phyloP scores from a whole-genome alignment of 768 basidiomycete species.

The Galerina marginata region DNA sequence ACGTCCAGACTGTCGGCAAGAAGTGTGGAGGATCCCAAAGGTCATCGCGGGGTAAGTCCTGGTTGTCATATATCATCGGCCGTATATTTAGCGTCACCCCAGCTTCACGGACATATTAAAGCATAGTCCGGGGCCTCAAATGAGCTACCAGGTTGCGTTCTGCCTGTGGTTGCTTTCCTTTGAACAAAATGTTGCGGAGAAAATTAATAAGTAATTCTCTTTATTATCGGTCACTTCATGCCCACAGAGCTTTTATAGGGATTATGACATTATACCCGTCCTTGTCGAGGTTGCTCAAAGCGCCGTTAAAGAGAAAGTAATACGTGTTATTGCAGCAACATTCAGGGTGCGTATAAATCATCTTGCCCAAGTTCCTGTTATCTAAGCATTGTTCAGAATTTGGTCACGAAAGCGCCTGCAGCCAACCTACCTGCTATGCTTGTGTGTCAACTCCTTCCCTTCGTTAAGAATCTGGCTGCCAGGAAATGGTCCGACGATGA shows the following conservation, averaged over 20 bases:
- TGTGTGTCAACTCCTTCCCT: constrained; percentile 84
- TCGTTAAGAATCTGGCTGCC: constrained; percentile 79
- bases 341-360: constrained; percentile 64
- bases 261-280: constrained; percentile 87
- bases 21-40: constrained; percentile 77
- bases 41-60: constrained; percentile 68
- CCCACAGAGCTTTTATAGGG: constrained; percentile 50
- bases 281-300: constrained; percentile 84
- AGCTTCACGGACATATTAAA: constrained; percentile 87
- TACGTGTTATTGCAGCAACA: constrained; percentile 90
- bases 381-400: constrained; percentile 58
- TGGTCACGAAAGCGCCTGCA: constrained; percentile 85
- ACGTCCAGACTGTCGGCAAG: constrained; percentile 77
- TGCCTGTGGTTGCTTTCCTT: constrained; percentile 96
- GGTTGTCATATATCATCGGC: not conserved
- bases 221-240: not conserved
- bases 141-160: constrained; percentile 93
- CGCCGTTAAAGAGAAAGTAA: constrained; percentile 97
- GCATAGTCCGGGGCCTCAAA: constrained; percentile 84
- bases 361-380: not conserved
- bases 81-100: constrained; percentile 1
- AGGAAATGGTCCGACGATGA: constrained; percentile 97
- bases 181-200: constrained; percentile 81
- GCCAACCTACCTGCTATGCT: constrained; percentile 95
- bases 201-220: constrained; percentile 78